phyloP scores from a whole-genome alignment of 805 yeast species.

The Metschnikowia matae region DNA sequence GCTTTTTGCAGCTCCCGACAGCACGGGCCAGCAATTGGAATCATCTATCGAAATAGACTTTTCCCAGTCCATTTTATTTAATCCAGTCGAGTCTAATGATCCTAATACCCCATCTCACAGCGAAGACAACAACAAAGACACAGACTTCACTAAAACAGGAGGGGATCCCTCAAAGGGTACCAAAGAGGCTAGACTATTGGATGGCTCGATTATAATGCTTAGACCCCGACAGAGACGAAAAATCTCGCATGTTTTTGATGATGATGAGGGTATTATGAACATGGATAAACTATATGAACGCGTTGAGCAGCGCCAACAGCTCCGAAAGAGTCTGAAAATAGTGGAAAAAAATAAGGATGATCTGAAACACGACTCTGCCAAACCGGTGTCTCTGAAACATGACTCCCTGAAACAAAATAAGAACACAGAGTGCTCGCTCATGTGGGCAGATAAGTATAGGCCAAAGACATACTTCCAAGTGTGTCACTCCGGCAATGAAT shows the following conservation, averaged over 20 bases:
- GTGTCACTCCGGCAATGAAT: constrained; percentile 45
- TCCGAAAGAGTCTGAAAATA: constrained; percentile 6
- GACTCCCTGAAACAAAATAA: background rate
- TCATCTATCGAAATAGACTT: background rate
- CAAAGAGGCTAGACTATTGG: constrained; percentile 11
- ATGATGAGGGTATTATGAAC: constrained; percentile 12
- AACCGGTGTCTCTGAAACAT: background rate
- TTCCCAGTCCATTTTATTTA: constrained; percentile 6
- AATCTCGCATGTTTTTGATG: constrained; percentile 1
- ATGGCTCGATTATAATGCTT: constrained; percentile 13
- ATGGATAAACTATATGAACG: constrained; percentile 18
- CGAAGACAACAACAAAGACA: background rate
- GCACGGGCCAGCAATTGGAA: background rate
- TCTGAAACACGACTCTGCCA: background rate
- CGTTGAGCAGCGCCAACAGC: constrained; percentile 12
- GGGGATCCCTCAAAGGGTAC: background rate
- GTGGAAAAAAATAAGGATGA: background rate
- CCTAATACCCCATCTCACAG: background rate
- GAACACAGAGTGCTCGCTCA: constrained; percentile 5
- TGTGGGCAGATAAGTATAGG: constrained; percentile 41
- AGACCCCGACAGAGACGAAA: constrained; percentile 9
- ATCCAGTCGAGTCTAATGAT: background rate
- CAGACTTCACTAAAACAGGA: background rate
- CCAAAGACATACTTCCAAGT: constrained; percentile 34
- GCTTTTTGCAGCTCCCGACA: constrained; percentile 8